Percentiles rank a stretch among this genome's conserved stretches.
phyloP scores from a whole-genome alignment of 2,329 filamentous ascomycete genomes.

The Penicillium sp. region DNA sequence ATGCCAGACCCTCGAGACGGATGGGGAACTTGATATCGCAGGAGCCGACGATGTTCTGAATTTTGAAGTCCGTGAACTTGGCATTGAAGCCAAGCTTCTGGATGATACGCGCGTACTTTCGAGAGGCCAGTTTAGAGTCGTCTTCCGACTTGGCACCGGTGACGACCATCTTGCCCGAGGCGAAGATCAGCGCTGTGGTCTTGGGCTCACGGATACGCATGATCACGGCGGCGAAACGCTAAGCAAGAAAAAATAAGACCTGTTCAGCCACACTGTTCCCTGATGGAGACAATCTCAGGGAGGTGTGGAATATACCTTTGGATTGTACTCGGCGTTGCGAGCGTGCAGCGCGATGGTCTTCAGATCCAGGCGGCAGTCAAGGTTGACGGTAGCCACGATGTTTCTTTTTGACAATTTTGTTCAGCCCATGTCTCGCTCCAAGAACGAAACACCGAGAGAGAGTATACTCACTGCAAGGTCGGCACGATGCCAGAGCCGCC shows the following conservation, averaged over 20 bases:
- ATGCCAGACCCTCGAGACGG: slow-evolving; percentile 91
- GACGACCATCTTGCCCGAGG: slow-evolving; percentile 98
- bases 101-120: slow-evolving; percentile 98
- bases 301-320: slow-evolving; percentile 71
- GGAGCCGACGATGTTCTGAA: slow-evolving; percentile 98
- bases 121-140: slow-evolving; percentile 92
- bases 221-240: slow-evolving; percentile 99
- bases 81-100: slow-evolving; percentile 99
- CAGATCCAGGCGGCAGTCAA: slow-evolving; percentile 94
- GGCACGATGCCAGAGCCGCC: slow-evolving; percentile 89
- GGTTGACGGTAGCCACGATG: slow-evolving; percentile 98
- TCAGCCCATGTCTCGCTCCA: slow-evolving; percentile 43
- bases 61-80: slow-evolving; percentile 99
- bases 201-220: slow-evolving; percentile 99
- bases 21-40: slow-evolving; percentile 99
- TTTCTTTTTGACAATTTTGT: slow-evolving; percentile 69
- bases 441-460: slow-evolving; percentile 39
- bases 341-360: slow-evolving; percentile 99
- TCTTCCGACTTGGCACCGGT: slow-evolving; percentile 98
- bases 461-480: slow-evolving; percentile 91
- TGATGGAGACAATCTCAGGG: slow-evolving; percentile 37
- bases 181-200: slow-evolving; percentile 97
- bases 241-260: slow-evolving; percentile 42
- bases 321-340: slow-evolving; percentile 97
- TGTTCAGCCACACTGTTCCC: slow-evolving; percentile 52